A percentile compares a stretch with the other conserved stretches of the same genome.
Evolutionary conservation across 2,329 filamentous ascomycete genomes (phyloP).

Genomic region (Arthroderma sp.): DNA sequence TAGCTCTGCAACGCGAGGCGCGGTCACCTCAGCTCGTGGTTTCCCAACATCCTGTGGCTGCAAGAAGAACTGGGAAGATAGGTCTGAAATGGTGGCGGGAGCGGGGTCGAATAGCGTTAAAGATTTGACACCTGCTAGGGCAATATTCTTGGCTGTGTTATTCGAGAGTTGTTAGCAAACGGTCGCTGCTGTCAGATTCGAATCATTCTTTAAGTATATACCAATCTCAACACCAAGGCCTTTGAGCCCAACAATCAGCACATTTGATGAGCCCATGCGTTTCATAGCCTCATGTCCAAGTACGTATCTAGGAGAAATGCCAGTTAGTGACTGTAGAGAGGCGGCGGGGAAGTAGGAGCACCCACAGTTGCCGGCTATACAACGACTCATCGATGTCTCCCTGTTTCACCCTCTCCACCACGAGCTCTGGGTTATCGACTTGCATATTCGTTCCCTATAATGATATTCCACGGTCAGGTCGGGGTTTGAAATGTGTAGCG

Average conservation of each 20-base stretch:
- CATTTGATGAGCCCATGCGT: slow-evolving; percentile 92
- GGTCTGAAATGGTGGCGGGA: slow-evolving; percentile 69
- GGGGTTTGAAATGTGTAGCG: not conserved
- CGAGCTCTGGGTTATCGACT: slow-evolving; percentile 45
- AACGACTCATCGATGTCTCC: slow-evolving; percentile 56
- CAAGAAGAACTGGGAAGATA: slow-evolving; percentile 96
- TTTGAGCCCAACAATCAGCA: slow-evolving; percentile 82
- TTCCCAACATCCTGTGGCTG: slow-evolving; percentile 79
- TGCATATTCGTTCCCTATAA: slow-evolving; percentile 46
- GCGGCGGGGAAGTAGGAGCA: not conserved
- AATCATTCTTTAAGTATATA: slow-evolving; percentile 16
- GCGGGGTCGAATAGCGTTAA: slow-evolving; percentile 84
- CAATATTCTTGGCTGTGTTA: slow-evolving; percentile 79
- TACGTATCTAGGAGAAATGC: slow-evolving; percentile 38
- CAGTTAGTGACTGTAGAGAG: slow-evolving; percentile 4
- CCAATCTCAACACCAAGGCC: slow-evolving; percentile 88
- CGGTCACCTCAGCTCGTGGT: slow-evolving; percentile 73
- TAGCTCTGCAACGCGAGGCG: slow-evolving; percentile 79
- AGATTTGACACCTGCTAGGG: slow-evolving; percentile 94
- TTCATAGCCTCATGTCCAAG: slow-evolving; percentile 84
- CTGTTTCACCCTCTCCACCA: slow-evolving; percentile 47
- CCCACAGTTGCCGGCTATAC: slow-evolving; percentile 51
- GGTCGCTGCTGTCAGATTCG: not conserved
- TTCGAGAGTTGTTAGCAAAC: not conserved
- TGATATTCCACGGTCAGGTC: no score